Evolutionary conservation across 345 rosid genomes (phyloP).

Genomic region (Eucalyptus cloeziana): DNA sequence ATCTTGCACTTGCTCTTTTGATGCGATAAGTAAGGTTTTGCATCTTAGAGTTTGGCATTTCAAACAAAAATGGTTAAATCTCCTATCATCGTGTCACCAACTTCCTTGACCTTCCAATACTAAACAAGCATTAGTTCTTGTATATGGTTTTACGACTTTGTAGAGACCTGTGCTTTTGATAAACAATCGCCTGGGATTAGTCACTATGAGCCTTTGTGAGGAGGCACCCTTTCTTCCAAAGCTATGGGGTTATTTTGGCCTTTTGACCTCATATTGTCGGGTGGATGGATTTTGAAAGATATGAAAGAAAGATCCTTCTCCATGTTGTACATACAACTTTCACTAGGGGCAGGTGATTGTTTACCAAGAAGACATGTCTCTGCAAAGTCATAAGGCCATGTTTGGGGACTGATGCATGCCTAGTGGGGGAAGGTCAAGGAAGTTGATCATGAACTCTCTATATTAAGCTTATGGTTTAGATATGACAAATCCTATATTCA

Average conservation of each 20-base stretch:
- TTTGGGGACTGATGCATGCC: background rate
- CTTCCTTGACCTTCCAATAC: background rate
- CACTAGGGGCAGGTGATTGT: background rate
- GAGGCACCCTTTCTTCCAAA: background rate
- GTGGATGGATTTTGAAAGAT: background rate
- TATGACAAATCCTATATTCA: background rate
- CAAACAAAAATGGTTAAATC: background rate
- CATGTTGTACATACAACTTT: background rate
- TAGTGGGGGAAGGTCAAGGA: background rate
- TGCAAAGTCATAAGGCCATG: background rate
- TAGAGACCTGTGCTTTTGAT: background rate
- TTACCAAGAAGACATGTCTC: too few relatives aligned
- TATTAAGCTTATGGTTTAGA: background rate
- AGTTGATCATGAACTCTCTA: background rate
- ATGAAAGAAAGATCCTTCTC: background rate
- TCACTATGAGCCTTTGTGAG: background rate
- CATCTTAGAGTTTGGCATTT: background rate
- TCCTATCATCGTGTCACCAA: background rate
- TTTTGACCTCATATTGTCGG: background rate
- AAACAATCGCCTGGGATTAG: fast-evolving
- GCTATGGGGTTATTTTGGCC: background rate
- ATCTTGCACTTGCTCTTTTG: background rate
- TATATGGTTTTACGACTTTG: background rate
- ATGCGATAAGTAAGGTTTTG: background rate
- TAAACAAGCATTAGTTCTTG: background rate